These are phyloP conservation scores for Lagerstroemia speciosa DNA, from an alignment of 345 rosid species.

Conservation along the genomic window DNA sequence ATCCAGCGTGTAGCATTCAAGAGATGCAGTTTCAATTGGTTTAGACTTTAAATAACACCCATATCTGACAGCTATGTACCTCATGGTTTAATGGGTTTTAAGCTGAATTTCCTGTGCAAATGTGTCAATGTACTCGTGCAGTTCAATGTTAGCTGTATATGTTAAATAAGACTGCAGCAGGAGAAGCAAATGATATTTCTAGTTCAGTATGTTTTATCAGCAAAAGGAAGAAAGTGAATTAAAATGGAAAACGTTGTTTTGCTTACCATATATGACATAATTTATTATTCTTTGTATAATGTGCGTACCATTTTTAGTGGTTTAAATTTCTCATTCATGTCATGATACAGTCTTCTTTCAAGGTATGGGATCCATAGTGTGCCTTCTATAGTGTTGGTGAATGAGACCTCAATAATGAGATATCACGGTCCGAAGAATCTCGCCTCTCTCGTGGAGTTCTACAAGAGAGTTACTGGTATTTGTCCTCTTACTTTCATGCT, in stretches of 20 bases:
- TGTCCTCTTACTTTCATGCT: neutral
- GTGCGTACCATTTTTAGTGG: too few species aligned
- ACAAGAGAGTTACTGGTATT: constrained; percentile 40
- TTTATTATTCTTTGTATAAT: neutral
- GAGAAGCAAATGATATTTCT: neutral
- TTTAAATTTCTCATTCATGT: constrained; percentile 9
- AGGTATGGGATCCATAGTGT: constrained; percentile 77
- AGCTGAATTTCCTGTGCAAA: neutral
- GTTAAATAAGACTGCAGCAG: neutral
- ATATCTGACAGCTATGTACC: neutral
- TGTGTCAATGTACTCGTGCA: neutral
- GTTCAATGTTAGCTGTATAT: neutral
- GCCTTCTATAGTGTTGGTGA: constrained; percentile 63
- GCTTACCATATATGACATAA: neutral
- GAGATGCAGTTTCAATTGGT: neutral
- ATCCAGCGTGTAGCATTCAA: neutral
- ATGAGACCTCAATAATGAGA: constrained; percentile 41
- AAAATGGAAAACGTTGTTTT: neutral
- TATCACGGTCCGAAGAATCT: constrained; percentile 63
- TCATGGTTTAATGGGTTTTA: neutral
- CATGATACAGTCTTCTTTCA: constrained; percentile 51
- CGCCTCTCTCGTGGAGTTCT: constrained; percentile 51
- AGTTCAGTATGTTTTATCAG: neutral
- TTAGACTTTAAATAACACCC: neutral
- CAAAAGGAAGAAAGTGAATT: neutral